phyloP scores from a whole-genome alignment of 1,139 yeast species.

The Hyphopichia wangnamkhiaoensis region DNA sequence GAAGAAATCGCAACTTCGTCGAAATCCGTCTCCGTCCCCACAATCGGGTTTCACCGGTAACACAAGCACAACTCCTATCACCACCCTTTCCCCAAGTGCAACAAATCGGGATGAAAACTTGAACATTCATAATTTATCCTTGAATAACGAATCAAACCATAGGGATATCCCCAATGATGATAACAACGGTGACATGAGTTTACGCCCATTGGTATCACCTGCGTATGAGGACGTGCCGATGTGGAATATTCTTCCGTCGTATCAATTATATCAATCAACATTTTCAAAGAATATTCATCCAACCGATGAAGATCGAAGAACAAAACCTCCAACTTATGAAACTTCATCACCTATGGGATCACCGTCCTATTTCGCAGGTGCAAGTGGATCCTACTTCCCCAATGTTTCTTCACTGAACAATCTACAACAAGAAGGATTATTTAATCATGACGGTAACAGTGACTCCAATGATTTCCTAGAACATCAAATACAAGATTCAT shows the following conservation, averaged over 20 bases:
- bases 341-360: conserved; percentile 9
- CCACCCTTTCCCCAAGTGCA: background rate
- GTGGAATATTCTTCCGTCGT: conserved; percentile 34
- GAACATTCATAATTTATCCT: conserved; percentile 3
- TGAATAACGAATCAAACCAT: no score
- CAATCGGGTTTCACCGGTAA: no score
- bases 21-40: background rate
- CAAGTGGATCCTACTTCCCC: conserved; percentile 9
- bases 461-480: no score
- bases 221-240: conserved; percentile 27
- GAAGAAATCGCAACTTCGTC: no score
- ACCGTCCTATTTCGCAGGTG: conserved; percentile 3
- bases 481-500: background rate
- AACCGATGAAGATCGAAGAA: conserved; percentile 17
- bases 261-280: conserved; percentile 26
- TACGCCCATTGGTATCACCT: conserved; percentile 19
- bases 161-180: no score
- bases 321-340: conserved; percentile 26
- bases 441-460: no score
- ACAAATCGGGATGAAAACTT: conserved; percentile 1
- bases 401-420: no score
- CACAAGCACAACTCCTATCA: background rate
- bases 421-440: no score
- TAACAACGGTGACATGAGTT: background rate
- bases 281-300: conserved; percentile 27